Percentiles rank a stretch among this genome's conserved stretches.
These are phyloP conservation scores for Puccinia sorghi DNA, from an alignment of 1,284 basidiomycete genomes.

Conservation along the genomic window DNA sequence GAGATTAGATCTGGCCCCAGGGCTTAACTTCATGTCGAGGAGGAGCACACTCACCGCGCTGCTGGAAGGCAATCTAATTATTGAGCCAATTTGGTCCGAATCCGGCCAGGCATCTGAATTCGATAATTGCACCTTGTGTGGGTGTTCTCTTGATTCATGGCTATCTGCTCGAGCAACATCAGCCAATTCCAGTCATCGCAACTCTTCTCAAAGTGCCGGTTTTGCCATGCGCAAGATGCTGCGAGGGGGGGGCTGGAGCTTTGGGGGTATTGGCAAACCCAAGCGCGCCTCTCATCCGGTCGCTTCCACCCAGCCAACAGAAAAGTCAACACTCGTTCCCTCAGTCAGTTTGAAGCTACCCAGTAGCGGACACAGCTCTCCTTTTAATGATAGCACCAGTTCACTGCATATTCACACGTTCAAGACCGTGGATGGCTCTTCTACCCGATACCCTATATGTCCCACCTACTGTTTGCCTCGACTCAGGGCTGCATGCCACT, in stretches of 20 bases:
- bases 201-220: conserved; percentile 15
- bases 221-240: conserved; percentile 53
- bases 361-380: conserved; percentile 59
- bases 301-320: conserved; percentile 38
- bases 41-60: conserved; percentile 83
- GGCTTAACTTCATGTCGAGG: conserved; percentile 87
- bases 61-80: conserved; percentile 79
- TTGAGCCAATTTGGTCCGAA: conserved; percentile 74
- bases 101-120: conserved; percentile 48
- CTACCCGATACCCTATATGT: conserved; percentile 55
- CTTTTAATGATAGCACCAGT: conserved; percentile 53
- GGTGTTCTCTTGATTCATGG: conserved; percentile 51
- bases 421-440: conserved; percentile 53
- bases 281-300: conserved; percentile 33
- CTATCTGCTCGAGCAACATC: conserved; percentile 18
- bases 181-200: conserved; percentile 34
- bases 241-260: conserved; percentile 52
- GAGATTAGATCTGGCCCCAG: conserved; percentile 87
- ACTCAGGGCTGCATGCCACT: conserved; percentile 79
- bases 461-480: conserved; percentile 70
- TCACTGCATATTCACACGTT: conserved; percentile 55
- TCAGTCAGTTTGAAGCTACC: conserved; percentile 52
- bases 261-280: conserved; percentile 23
- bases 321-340: conserved; percentile 45
- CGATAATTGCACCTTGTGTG: conserved; percentile 57